Evolutionary conservation across 305 asterid species (phyloP).

Genomic region (Ajuga reptans): DNA sequence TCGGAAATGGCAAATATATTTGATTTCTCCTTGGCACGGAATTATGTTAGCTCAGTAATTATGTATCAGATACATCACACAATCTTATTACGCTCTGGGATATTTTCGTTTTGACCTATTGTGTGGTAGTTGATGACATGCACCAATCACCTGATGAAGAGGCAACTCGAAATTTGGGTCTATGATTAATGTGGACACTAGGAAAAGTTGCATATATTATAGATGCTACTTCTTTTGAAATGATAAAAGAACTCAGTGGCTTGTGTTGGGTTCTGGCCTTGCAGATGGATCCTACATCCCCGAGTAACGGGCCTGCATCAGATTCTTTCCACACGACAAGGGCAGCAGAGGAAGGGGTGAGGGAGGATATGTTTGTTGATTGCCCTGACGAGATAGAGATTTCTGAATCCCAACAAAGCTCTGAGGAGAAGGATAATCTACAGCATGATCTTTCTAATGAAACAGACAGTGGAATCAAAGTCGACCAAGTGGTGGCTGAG

Average conservation of each 20-base stretch:
- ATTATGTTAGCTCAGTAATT: not conserved
- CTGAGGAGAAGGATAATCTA: constrained; percentile 42
- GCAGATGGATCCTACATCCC: constrained; percentile 35
- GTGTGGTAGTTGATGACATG: not conserved
- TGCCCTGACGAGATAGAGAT: constrained; percentile 85
- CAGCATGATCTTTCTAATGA: constrained; percentile 38
- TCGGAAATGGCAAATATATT: not conserved
- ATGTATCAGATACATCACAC: not conserved
- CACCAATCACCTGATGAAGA: not conserved
- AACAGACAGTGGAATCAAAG: constrained; percentile 41
- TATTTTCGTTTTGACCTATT: not conserved
- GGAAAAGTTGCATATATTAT: not conserved
- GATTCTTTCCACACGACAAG: constrained; percentile 30
- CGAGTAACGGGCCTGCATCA: constrained; percentile 22
- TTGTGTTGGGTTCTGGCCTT: constrained; percentile 25
- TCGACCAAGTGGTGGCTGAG: constrained; percentile 45
- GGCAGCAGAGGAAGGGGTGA: constrained; percentile 57
- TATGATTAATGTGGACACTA: not conserved
- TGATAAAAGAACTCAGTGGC: constrained; percentile 19
- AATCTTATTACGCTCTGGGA: not conserved
- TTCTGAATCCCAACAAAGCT: constrained; percentile 53
- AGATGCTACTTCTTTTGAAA: constrained; percentile 7
- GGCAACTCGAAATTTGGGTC: not conserved
- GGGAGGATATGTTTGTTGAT: constrained; percentile 90
- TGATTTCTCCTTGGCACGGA: not conserved